A percentile compares a stretch with the other conserved stretches of the same genome.
Evolutionary conservation across 1,284 basidiomycete species (phyloP).

Genomic region (Ustilago trichophora): DNA sequence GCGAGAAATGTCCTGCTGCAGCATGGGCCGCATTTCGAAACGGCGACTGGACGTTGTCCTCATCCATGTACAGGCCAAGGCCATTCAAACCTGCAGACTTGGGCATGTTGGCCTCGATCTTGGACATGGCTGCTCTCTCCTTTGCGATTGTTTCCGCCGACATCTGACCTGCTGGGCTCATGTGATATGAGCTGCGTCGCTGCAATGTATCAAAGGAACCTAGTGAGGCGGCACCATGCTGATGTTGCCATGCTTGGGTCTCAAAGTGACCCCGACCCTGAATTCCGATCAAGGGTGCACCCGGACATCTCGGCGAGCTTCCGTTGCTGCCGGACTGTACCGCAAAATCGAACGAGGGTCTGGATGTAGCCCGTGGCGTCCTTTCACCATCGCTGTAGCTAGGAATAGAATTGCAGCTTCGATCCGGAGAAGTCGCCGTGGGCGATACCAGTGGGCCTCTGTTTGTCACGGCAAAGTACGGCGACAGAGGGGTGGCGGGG

Average conservation of each 20-base stretch:
- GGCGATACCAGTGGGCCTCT: constrained; percentile 11
- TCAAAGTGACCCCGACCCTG: constrained; percentile 20
- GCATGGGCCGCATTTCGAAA: constrained; percentile 10
- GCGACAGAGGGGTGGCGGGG: constrained; percentile 34
- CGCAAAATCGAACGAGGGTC: constrained; percentile 11
- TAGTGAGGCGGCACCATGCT: constrained; percentile 2
- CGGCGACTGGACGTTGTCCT: constrained; percentile 20
- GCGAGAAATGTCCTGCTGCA: neutral
- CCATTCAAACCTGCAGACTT: constrained; percentile 20
- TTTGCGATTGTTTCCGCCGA: neutral
- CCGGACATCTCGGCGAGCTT: constrained; percentile 15
- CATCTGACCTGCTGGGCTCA: neutral
- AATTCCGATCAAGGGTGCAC: constrained; percentile 32
- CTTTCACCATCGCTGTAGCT: constrained; percentile 16
- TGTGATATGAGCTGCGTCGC: neutral
- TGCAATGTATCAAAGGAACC: constrained; percentile 8
- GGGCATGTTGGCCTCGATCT: constrained; percentile 14
- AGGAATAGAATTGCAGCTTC: neutral
- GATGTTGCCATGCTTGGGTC: constrained; percentile 13
- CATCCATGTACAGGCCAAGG: constrained; percentile 34
- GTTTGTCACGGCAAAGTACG: constrained; percentile 10
- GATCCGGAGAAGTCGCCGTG: constrained; percentile 1
- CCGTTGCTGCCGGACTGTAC: neutral
- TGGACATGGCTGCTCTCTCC: constrained; percentile 18
- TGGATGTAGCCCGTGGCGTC: constrained; percentile 20